phyloP scores from a whole-genome alignment of 2,329 filamentous ascomycete genomes.

The Cadophora gregata region DNA sequence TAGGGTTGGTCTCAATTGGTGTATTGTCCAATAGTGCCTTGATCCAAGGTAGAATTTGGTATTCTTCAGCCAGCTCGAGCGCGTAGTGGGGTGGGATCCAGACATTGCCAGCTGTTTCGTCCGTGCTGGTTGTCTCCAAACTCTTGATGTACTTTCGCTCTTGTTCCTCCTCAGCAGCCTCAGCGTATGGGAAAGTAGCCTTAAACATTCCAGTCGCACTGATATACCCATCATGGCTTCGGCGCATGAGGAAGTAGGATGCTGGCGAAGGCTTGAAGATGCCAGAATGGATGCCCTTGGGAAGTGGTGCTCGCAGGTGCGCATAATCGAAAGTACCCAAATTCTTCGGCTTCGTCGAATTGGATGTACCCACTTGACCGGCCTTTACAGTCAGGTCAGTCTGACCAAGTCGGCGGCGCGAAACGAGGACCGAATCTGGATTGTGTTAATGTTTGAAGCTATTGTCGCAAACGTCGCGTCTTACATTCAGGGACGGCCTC shows the following conservation, averaged over 20 bases:
- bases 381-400: conserved; percentile 88
- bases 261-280: conserved; percentile 87
- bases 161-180: conserved; percentile 71
- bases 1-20: conserved; percentile 64
- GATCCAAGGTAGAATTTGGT: conserved; percentile 86
- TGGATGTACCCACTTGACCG: conserved; percentile 71
- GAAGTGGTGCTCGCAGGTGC: conserved; percentile 89
- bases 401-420: conserved; percentile 87
- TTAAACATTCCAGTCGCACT: conserved; percentile 94
- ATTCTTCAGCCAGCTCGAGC: conserved; percentile 83
- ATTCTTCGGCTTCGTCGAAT: conserved; percentile 74
- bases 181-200: conserved; percentile 82
- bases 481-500: conserved; percentile 69
- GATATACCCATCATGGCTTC: conserved; percentile 82
- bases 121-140: conserved; percentile 78
- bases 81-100: conserved; percentile 91
- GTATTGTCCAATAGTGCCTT: conserved; percentile 88
- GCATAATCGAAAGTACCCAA: conserved; percentile 93
- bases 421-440: conserved; percentile 53
- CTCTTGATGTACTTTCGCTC: conserved; percentile 87
- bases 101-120: conserved; percentile 95
- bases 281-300: conserved; percentile 88
- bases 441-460: conserved; percentile 31
- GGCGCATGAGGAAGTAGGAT: conserved; percentile 96
- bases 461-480: conserved; percentile 43